Evolutionary conservation across 192 early-diverging fungal species (phyloP), one percentile per base, ranked within the genome.

Genomic region (Coemansia sp.): DNA sequence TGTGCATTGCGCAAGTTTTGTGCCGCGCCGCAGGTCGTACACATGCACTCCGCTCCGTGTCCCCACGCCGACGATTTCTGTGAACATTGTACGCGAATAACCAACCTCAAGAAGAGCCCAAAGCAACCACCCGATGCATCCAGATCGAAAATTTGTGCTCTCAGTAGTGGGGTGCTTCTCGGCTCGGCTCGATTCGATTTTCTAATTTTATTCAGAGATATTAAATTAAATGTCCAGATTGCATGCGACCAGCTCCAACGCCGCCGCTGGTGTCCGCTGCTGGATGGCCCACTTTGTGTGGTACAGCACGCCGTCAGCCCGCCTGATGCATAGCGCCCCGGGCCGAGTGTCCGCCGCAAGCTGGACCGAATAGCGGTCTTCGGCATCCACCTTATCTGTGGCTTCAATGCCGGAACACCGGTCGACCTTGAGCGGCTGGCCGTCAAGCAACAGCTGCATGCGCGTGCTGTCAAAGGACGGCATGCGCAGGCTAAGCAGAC

Each of bases 11-110:
- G 67, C 67, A 29, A 77, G 54, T 43, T 57, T 60, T 1, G 74
- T 70, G 50, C 74, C 74, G 19, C 74, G 67, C 50, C 73, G 73
- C 38, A 76, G 54, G 30, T 76, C 73, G 25, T 70, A 76, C 35
- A 76, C 46, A 53, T 70, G 66, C 25, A 76, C 49, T 23, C 73
- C 73, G 52, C 15, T 50, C 27, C 28, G 51, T 1, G 62, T 65
- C 23, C 73, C 73, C 6, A 65, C 59, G 4, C 58, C 51, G 20
- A 67, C 62, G 19, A 62, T 62, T 31, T 76, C 73, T 2, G 67
- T 58, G 44, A 76, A 76, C 73, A 76, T 74, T 9, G 43, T 9
- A 12, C 14, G 50, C 23, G 10, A 38, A 53, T n/a, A 4, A 10
- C 42, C 11, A 39, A 26, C 12, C 21, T 14, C 6, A 15, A 41